Percentiles rank a stretch among this genome's conserved stretches.
phyloP scores from a whole-genome alignment of 176 grass and related monocot genomes.

The Zizania latifolia region DNA sequence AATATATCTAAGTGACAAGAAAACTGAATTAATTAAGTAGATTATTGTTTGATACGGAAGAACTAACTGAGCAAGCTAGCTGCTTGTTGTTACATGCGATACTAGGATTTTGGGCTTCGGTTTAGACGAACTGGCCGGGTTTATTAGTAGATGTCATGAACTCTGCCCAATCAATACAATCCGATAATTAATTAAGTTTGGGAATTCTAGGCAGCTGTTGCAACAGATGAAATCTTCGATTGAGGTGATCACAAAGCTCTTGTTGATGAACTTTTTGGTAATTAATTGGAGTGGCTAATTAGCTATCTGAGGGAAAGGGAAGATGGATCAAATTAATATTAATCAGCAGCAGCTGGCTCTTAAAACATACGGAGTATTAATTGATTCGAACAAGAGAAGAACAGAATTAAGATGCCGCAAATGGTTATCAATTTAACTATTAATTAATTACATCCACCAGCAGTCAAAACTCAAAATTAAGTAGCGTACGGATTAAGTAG shows the following conservation, averaged over 20 bases:
- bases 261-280: background rate
- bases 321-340: background rate
- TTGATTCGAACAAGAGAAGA: background rate
- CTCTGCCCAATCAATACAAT: background rate
- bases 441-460: slow-evolving; percentile 25
- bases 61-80: no score
- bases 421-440: slow-evolving; percentile 16
- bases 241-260: background rate
- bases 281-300: background rate
- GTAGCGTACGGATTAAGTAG: background rate
- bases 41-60: background rate
- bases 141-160: background rate
- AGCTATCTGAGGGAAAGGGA: background rate
- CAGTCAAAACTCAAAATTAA: no score
- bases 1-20: background rate
- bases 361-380: background rate
- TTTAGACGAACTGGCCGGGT: background rate
- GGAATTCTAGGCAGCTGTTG: background rate
- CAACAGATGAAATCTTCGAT: background rate
- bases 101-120: background rate
- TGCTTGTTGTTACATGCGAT: slow-evolving; percentile 10
- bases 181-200: background rate
- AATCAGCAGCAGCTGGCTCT: background rate
- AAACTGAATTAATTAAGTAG: background rate
- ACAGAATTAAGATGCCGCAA: background rate